These are phyloP conservation scores for Yarrowia sp. DNA, from an alignment of 805 yeast species.

Conservation along the genomic window DNA sequence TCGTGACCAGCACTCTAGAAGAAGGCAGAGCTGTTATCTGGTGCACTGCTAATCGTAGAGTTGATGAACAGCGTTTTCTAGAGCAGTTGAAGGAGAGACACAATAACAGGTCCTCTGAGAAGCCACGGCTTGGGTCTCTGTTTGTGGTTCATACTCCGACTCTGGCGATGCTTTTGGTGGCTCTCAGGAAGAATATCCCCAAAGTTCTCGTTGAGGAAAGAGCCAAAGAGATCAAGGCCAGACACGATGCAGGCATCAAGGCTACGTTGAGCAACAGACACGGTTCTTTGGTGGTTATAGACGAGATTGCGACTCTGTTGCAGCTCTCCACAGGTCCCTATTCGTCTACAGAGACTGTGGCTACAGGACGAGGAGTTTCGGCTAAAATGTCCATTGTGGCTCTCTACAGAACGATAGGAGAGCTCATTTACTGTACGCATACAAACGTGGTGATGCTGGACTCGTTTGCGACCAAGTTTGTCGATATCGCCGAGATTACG, in stretches of 20 bases:
- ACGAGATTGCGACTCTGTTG: slow-evolving; percentile 19
- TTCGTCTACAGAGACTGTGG: slow-evolving; percentile 1
- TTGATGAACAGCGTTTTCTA: not conserved
- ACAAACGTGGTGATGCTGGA: slow-evolving; percentile 23
- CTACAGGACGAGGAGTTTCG: slow-evolving; percentile 3
- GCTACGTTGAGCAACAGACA: slow-evolving; percentile 2
- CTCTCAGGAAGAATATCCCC: slow-evolving; percentile 3
- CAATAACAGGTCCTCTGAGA: not conserved
- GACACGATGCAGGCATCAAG: slow-evolving; percentile 4
- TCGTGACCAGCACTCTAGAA: slow-evolving; percentile 1
- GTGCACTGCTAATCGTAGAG: slow-evolving; percentile 20
- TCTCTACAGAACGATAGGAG: slow-evolving; percentile 5
- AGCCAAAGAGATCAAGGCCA: not conserved
- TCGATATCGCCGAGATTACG: slow-evolving; percentile 5
- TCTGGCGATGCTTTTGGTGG: slow-evolving; percentile 19
- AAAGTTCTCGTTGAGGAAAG: slow-evolving; percentile 8
- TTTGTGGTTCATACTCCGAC: slow-evolving; percentile 21
- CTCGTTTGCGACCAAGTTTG: slow-evolving; percentile 23
- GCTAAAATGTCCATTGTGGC: slow-evolving; percentile 16
- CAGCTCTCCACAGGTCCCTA: slow-evolving; percentile 22
- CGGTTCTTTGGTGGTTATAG: slow-evolving; percentile 13
- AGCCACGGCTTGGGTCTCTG: not conserved
- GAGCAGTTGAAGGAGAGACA: not conserved
- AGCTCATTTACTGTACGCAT: slow-evolving; percentile 4
- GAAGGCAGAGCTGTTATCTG: slow-evolving; percentile 21